Percentiles rank a stretch among this genome's conserved stretches.
These are phyloP conservation scores for Collybia nuda DNA, from an alignment of 768 basidiomycete species.

Conservation along the genomic window DNA sequence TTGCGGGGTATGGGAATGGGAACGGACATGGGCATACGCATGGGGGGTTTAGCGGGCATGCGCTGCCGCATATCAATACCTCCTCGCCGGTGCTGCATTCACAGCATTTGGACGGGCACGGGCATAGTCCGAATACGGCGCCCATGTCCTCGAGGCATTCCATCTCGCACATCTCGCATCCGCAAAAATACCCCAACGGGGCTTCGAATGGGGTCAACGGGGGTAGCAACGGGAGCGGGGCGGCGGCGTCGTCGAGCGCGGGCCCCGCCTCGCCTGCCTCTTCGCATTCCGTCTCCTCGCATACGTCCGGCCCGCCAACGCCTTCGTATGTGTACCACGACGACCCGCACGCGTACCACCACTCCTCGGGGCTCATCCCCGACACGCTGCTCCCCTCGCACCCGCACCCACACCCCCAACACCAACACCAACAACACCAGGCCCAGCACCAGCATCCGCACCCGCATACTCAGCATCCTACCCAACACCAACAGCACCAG, in stretches of 20 bases:
- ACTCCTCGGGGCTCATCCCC: constrained; percentile 23
- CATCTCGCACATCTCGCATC: constrained; percentile 60
- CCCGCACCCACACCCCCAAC: constrained; percentile 27
- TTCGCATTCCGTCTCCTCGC: constrained; percentile 46
- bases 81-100: constrained; percentile 16
- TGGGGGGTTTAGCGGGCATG: constrained; percentile 20
- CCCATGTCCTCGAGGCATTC: constrained; percentile 54
- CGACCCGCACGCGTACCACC: constrained; percentile 40
- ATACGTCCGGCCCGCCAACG: constrained; percentile 41
- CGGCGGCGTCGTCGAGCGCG: constrained; percentile 26
- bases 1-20: too few relatives aligned
- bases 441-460: constrained; percentile 18
- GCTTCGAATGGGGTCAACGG: too few relatives aligned
- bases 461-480: constrained; percentile 15
- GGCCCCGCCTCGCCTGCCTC: constrained; percentile 52
- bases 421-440: background rate
- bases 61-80: constrained; percentile 21
- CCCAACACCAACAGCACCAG: background rate
- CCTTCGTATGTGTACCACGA: constrained; percentile 50
- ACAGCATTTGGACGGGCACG: constrained; percentile 12
- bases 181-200: constrained; percentile 47
- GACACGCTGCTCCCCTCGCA: constrained; percentile 24
- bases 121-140: constrained; percentile 22
- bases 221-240: too few relatives aligned
- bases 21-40: too few relatives aligned